Evolutionary conservation across 1,284 basidiomycete genomes (phyloP), one percentile per base, ranked within the genome.

Genomic region (Thecaphora thlaspeos): DNA sequence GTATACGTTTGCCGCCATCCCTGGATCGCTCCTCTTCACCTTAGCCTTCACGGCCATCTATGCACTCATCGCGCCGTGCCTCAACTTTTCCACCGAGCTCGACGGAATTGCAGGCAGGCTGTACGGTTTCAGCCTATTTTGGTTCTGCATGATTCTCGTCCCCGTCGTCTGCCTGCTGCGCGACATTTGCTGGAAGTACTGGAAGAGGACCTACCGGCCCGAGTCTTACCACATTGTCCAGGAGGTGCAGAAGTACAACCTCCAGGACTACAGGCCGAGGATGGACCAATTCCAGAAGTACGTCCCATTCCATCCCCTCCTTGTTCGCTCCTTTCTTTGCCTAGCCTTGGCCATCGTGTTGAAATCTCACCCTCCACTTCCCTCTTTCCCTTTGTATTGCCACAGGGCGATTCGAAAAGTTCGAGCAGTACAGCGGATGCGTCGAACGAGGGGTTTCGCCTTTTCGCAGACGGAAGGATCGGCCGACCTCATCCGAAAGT

Each of bases 211-310:
- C 26, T 97, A 96, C 79, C 80, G 81, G 60, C 95, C 95, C 1
- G 83, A 86, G 43, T 87, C 91, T 17, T 97, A 97, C 79, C 94
- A 99, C 78, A 91, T 98, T 64, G 92, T 94, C 0, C 94, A 98
- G 77, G 95, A 98, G 79, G 82, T 84, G 61, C 75, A 77, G 42
- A 96, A 96, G 81, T 96, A 95, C 82, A 95, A 96, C 77, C 87
- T 96, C 58, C 91, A 92, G 10, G 95, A 99, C 77, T 96, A 97
- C 78, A 83, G 95, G 40, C 95, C 95, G 1, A 84, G 94, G 52
- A 94, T 97, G 81, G 94, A 95, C 79, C 94, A 98, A 86, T 81
- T 81, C 70, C 80, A 80, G 48, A 79, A 79, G 62, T 55, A 42
- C 26, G 52, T 49, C 3, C 22, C 30, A n/a, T 14, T 30, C 9